phyloP scores from a whole-genome alignment of 495 filamentous ascomycete species.

The Neurospora intermedia region DNA sequence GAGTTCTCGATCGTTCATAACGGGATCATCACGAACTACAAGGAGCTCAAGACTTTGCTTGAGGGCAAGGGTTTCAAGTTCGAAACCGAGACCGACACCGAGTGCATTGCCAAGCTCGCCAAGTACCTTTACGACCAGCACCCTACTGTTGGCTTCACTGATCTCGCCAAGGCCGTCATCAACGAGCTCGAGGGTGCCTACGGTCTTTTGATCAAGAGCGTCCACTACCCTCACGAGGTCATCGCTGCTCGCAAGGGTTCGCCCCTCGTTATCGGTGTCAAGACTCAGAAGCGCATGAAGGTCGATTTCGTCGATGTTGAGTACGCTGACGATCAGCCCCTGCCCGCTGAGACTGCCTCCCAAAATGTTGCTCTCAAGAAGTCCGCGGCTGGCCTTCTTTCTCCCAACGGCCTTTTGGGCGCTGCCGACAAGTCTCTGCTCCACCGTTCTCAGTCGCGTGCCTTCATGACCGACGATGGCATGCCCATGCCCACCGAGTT shows the following conservation, averaged over 20 bases:
- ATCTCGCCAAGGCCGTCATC: constrained; percentile 92
- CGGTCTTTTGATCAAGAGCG: constrained; percentile 90
- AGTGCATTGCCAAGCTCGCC: constrained; percentile 96
- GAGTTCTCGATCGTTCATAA: constrained; percentile 98
- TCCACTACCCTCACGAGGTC: constrained; percentile 96
- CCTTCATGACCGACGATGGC: constrained; percentile 97
- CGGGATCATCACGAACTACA: constrained; percentile 99
- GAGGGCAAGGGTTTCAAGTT: constrained; percentile 94
- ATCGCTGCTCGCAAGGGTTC: constrained; percentile 97
- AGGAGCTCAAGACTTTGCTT: constrained; percentile 90
- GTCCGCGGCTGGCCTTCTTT: constrained; percentile 38
- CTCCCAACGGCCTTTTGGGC: constrained; percentile 63
- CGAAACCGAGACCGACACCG: constrained; percentile 97
- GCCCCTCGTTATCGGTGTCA: constrained; percentile 88
- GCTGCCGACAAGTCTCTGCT: constrained; percentile 94
- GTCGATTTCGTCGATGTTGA: constrained; percentile 99
- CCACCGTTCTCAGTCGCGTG: constrained; percentile 94
- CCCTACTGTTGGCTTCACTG: constrained; percentile 89
- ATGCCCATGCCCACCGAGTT: constrained; percentile 97
- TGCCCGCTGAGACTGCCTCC: constrained; percentile 88
- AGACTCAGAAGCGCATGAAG: constrained; percentile 98
- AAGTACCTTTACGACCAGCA: constrained; percentile 98
- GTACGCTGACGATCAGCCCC: constrained; percentile 74
- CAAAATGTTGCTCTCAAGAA: constrained; percentile 97
- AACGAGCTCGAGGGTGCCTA: constrained; percentile 97